These are phyloP conservation scores for Boletellus deceptivus DNA, from an alignment of 1,284 basidiomycete genomes.

Conservation along the genomic window DNA sequence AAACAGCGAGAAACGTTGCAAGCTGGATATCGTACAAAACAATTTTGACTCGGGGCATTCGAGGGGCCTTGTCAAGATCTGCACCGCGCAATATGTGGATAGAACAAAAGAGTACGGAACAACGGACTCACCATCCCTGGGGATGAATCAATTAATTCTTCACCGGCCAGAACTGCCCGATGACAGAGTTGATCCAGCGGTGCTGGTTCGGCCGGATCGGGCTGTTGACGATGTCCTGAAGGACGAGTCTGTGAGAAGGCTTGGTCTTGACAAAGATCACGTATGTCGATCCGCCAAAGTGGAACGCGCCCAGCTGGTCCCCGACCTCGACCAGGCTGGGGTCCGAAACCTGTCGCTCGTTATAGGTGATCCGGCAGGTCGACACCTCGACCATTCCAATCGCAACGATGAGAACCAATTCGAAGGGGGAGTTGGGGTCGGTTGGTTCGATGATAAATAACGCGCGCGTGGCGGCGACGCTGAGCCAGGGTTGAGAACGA, in stretches of 20 bases:
- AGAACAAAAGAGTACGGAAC: too few species aligned
- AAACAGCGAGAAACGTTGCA: too few species aligned
- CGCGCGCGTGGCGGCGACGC: conserved; percentile 39
- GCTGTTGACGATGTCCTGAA: neutral
- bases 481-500: conserved; percentile 27
- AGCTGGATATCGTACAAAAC: too few species aligned
- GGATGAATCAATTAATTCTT: too few species aligned
- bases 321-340: conserved; percentile 34
- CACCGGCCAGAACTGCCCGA: neutral
- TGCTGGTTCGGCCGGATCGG: conserved; percentile 1
- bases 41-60: too few species aligned
- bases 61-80: too few species aligned
- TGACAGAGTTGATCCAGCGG: conserved; percentile 8
- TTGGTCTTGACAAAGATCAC: conserved; percentile 38
- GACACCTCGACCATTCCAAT: conserved; percentile 60
- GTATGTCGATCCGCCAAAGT: conserved; percentile 51
- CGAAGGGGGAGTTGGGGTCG: conserved; percentile 20
- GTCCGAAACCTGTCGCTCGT: neutral
- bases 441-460: conserved; percentile 50
- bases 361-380: conserved; percentile 36
- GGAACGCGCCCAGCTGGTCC: conserved; percentile 49
- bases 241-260: neutral
- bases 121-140: too few species aligned
- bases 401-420: conserved; percentile 45
- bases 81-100: too few species aligned